These are phyloP conservation scores for Fusarium sp. DNA, from an alignment of 2,329 filamentous ascomycete species.

Conservation along the genomic window DNA sequence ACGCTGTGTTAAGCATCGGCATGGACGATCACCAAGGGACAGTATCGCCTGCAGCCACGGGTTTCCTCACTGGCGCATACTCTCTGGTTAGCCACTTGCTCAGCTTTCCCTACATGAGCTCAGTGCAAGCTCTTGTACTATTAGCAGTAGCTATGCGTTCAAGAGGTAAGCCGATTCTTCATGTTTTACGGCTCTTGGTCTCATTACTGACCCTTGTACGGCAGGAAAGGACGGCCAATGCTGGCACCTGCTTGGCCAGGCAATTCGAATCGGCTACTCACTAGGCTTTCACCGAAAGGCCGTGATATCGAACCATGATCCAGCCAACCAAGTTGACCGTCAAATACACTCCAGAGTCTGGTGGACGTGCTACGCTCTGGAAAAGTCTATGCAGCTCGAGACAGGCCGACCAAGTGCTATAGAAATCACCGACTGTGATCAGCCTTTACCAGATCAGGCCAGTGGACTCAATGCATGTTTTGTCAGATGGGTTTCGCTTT, in stretches of 20 bases:
- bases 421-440: constrained; percentile 37
- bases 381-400: constrained; percentile 42
- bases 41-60: constrained; percentile 24
- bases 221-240: constrained; percentile 39
- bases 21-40: constrained; percentile 33
- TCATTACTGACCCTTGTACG: background rate
- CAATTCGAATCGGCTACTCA: constrained; percentile 33
- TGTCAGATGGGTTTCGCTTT: constrained; percentile 35
- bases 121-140: constrained; percentile 35
- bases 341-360: constrained; percentile 33
- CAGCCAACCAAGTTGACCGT: constrained; percentile 11
- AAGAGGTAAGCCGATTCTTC: constrained; percentile 22
- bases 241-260: constrained; percentile 39
- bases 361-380: constrained; percentile 41
- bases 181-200: too few relatives aligned
- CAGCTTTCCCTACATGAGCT: constrained; percentile 37
- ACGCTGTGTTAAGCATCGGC: constrained; percentile 31
- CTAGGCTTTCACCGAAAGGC: constrained; percentile 36
- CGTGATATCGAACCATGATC: constrained; percentile 6
- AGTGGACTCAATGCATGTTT: constrained; percentile 22
- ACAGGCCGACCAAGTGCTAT: constrained; percentile 39
- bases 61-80: constrained; percentile 36
- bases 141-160: constrained; percentile 34
- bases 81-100: constrained; percentile 34
- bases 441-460: constrained; percentile 19